Base-by-base conservation (phyloP, 495 filamentous ascomycete genomes). In the Lichenothelia convexa region DNA sequence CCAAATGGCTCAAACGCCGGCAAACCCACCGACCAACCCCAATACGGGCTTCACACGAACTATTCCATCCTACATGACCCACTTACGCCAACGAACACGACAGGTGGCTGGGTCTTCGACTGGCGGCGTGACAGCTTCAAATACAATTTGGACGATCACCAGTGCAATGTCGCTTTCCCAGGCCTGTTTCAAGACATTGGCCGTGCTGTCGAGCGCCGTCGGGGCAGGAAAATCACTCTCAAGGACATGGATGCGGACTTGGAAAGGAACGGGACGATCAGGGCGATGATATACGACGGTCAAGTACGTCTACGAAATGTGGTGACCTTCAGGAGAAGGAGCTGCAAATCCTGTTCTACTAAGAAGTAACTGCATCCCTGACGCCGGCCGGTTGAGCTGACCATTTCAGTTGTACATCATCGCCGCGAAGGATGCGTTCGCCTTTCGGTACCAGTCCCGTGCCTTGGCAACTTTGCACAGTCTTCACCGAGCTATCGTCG, bases 81-180 rank as follows among this genome's bases (percentile, higher is more conserved):
- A n/a, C n/a, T n/a, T n/a, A n/a, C n/a, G n/a, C n/a, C n/a, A n/a
- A n/a, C n/a, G n/a, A n/a, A n/a, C n/a, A n/a, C n/a, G n/a, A n/a
- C n/a, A n/a, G n/a, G n/a, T n/a, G n/a, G n/a, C n/a, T 52, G 49
- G 49, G 13, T 7, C n/a, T 50, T 42, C 30, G 26, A 35, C 12
- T 24, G 40, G 26, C 8, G 7, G 3, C 35, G 41, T 12, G 44
- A 52, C 29, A 35, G 18, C 6, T 18, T 32, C 8, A 37, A 48
- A 21, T 41, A 47, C 30, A 41, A 40, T 6, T 32, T 52, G 3
- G 43, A 20, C 23, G 41, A 44, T 17, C 32, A 26, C 23, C 44
- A 52, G 36, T 52, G 49, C 36, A 16, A 23, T 17, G 36, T 21
- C 11, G 47, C 47, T 13, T 52, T 52, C 26, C 49, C 47, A 5